Conservation (phyloP, 148 eudicot genomes). For the Cornus kousa region DNA sequence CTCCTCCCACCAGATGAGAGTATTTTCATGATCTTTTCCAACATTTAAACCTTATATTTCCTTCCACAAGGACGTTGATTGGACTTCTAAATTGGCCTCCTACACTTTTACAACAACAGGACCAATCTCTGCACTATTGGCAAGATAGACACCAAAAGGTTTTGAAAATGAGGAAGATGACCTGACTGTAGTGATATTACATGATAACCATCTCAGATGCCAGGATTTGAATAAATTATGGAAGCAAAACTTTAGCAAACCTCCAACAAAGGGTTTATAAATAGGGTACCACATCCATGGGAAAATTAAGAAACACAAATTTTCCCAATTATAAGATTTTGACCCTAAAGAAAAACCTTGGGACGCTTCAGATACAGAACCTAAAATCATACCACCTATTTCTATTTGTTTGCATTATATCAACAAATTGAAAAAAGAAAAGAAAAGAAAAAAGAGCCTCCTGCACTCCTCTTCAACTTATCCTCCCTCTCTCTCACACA, state of each 20-base stretch:
- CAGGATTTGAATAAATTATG: no score
- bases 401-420: not conserved
- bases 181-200: no score
- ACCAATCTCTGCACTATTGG: not conserved
- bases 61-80: not conserved
- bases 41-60: not conserved
- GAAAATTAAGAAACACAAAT: not conserved
- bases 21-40: not conserved
- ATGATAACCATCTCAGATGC: not conserved
- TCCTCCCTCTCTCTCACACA: no score
- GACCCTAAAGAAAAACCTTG: not conserved
- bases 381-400: not conserved
- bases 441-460: not conserved
- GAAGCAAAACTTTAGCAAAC: no score
- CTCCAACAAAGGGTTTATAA: not conserved
- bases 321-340: no score
- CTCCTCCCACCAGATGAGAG: no score
- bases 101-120: not conserved
- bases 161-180: not conserved
- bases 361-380: not conserved
- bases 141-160: not conserved
- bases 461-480: not conserved
- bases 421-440: no score
- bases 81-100: not conserved
- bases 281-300: not conserved